Evolutionary conservation across 768 basidiomycete species (phyloP).

Genomic region (Pisolithus sp.): DNA sequence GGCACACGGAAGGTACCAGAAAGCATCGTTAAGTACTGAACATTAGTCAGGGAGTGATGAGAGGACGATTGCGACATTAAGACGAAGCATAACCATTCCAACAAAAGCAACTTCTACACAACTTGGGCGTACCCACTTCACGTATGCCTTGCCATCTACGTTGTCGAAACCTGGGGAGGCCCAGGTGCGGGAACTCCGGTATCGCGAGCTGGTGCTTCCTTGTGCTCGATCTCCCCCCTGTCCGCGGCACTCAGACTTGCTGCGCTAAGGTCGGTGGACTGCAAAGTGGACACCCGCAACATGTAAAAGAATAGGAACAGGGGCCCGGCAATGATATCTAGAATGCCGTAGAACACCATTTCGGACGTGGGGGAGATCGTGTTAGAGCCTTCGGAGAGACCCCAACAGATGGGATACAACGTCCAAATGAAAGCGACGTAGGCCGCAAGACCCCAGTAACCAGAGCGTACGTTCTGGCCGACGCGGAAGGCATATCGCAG

Average conservation of each 20-base stretch:
- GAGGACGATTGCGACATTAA: too few relatives aligned
- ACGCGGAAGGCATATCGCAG: slow-evolving; percentile 21
- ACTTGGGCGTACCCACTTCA: too few relatives aligned
- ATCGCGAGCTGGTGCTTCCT: neutral
- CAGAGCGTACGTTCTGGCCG: slow-evolving; percentile 14
- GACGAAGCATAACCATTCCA: too few relatives aligned
- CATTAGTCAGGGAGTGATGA: too few relatives aligned
- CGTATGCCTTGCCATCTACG: too few relatives aligned
- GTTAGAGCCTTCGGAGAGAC: slow-evolving; percentile 45
- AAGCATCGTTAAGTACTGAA: too few relatives aligned
- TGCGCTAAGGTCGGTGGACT: neutral
- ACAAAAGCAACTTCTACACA: too few relatives aligned
- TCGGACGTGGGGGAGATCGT: slow-evolving; percentile 44
- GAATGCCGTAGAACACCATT: slow-evolving; percentile 51
- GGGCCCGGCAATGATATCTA: slow-evolving; percentile 34
- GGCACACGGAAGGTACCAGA: too few relatives aligned
- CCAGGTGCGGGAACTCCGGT: too few relatives aligned
- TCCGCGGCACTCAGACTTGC: slow-evolving; percentile 8
- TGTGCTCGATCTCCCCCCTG: slow-evolving; percentile 1
- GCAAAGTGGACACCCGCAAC: slow-evolving; percentile 4
- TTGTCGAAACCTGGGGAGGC: too few relatives aligned
- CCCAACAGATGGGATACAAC: slow-evolving; percentile 56
- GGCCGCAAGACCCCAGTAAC: slow-evolving; percentile 30
- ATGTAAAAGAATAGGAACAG: slow-evolving; percentile 32
- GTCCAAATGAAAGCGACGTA: slow-evolving; percentile 50